Percentiles rank a stretch among this genome's conserved stretches.
Evolutionary conservation across 1,284 basidiomycete species (phyloP).

Genomic region (Xanthoconium separans): DNA sequence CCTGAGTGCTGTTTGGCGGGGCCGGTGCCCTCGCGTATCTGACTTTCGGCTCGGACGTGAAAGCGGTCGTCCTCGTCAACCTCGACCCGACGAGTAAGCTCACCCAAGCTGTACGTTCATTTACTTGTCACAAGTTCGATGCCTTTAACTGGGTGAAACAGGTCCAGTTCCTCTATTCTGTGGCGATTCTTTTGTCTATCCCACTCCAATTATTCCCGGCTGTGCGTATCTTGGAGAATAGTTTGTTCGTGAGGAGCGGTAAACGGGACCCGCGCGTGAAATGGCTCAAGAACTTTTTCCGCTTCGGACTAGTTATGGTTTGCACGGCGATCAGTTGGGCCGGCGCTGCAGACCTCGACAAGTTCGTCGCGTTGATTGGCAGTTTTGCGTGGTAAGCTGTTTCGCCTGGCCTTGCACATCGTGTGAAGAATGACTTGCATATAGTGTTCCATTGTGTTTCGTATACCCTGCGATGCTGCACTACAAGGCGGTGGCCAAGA

Average conservation of each 20-base stretch:
- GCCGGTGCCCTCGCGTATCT: conserved; percentile 89
- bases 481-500: conserved; percentile 83
- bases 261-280: conserved; percentile 68
- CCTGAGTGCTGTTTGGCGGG: conserved; percentile 79
- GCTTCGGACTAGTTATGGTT: conserved; percentile 72
- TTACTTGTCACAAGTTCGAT: conserved; percentile 11
- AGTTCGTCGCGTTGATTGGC: conserved; percentile 94
- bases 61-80: conserved; percentile 96
- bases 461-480: conserved; percentile 95
- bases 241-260: conserved; percentile 90
- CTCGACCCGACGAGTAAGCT: conserved; percentile 83
- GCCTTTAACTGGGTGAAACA: conserved; percentile 22
- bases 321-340: conserved; percentile 80
- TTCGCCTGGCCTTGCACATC: conserved; percentile 6
- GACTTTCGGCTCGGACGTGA: conserved; percentile 84
- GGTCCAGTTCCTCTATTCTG: conserved; percentile 85
- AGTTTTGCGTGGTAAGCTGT: conserved; percentile 86
- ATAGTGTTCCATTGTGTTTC: conserved; percentile 89
- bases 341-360: conserved; percentile 91
- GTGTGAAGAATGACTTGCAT: conserved; percentile 10
- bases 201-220: conserved; percentile 98
- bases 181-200: conserved; percentile 92
- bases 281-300: conserved; percentile 93
- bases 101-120: conserved; percentile 74
- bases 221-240: conserved; percentile 95